Base-by-base conservation (phyloP, 495 filamentous ascomycete genomes). In the Parathielavia appendiculata region DNA sequence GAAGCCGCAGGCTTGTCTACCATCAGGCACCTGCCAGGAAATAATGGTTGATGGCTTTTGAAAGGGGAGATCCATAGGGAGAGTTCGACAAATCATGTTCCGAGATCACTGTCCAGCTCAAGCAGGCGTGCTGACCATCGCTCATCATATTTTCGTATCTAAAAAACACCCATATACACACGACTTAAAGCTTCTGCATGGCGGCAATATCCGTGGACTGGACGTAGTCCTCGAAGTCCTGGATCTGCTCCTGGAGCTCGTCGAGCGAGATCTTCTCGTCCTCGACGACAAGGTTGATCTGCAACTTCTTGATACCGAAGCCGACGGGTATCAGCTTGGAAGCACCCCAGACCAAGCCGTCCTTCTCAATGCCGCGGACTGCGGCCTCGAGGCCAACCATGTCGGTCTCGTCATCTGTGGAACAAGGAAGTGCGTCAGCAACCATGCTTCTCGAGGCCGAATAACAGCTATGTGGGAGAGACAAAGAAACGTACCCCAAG, bases 231-330 rank as follows among this genome's bases (percentile, higher is more conserved):
- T 98, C 93, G 67, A 91, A 86, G 60, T 81, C 88, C 40, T 64
- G 40, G 69, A 97, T 95, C 76, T 88, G 66, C 62, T 83, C 81
- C 81, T 97, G 86, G 68, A 98, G 84, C 50, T 97, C 92, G 56
- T 89, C 85, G 59, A 87, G 73, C 55, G 89, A 91, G 69, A 98
- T 73, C 81, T 97, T 97, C 55, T 97, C 93, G 71, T 98, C 93
- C 81, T 97, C 93, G 62, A 97, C 81, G 63, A 97, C 91, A 60
- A 97, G 73, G 84, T 88, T 97, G 83, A 98, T 95, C 83, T 97
- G 95, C 61, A 98, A 84, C 85, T 97, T 97, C 86, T 93, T 96
- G 81, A 98, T 95, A 78, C 95, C 95, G 83, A 91, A 98, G 69
- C 91, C 83, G 60, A 97, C 87, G 54, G 91, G 72, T 41, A 95